Base-by-base conservation (phyloP, 768 basidiomycete species). In the Calocybe gangraenosa region DNA sequence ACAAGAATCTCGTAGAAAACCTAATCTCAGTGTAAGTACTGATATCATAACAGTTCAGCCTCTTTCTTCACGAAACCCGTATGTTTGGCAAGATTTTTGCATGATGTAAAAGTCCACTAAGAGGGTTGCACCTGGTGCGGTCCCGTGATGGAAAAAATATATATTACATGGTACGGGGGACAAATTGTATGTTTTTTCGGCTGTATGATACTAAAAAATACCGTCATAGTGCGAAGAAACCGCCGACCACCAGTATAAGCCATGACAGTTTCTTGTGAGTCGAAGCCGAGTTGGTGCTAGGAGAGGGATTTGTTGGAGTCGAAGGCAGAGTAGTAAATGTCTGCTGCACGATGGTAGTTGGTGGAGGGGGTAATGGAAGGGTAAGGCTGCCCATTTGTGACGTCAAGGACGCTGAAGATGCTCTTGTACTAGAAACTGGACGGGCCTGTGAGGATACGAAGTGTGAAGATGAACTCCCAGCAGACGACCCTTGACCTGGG, bases 401-500 rank as follows among this genome's bases (percentile, higher is more conserved):
- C 2, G 8, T 32, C 17, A n/a, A n/a, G n/a, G n/a, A 31, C 32
- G 7, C 37, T 13, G 6, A 3, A 17, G 21, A 4, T 17, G 43
- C 11, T 5, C 39, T 40, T 21, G 22, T 22, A 11, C 28, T 15
- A 25, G 38, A 21, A 7, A 23, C 7, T 14, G 32, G 5, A 18
- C 17, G 23, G 23, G n/a, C 30, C 21, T 33, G 25, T 23, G 34
- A 14, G 7, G 34, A 14, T 35, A 5, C 14, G 14, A 14, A n/a
- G 13, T 7, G 5, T 35, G 17, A 14, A 14, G 34, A 7, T n/a
- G 34, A n/a, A 14, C 34, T 35, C 11, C 25, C 25, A 5, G 34
- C 7, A 14, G 33, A 34, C 15, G 25, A 7, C 23, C 36, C 36
- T 25, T 50, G 49, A 2, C 49, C 64, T 32, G 62, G 63, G 23